Evolutionary conservation across 805 yeast species (phyloP).

Genomic region (Ogataea ramenticola): DNA sequence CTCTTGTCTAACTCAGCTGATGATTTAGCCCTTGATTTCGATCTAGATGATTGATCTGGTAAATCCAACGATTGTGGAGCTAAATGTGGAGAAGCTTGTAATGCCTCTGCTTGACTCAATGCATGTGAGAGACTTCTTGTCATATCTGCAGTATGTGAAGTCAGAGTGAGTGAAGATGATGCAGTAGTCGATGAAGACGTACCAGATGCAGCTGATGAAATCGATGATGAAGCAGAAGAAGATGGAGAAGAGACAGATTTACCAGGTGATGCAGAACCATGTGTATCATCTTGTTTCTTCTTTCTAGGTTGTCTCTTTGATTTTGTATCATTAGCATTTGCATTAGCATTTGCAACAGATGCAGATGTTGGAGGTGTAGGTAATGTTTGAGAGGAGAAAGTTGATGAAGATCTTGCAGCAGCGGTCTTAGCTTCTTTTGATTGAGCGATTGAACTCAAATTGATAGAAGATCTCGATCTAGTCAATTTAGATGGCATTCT

Average conservation of each 20-base stretch:
- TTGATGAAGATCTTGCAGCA: slow-evolving; percentile 11
- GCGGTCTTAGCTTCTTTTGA: slow-evolving; percentile 25
- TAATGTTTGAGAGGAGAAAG: too few relatives aligned
- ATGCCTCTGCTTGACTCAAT: not conserved
- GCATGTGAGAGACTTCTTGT: not conserved
- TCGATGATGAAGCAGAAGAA: not conserved
- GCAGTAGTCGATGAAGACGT: slow-evolving; percentile 5
- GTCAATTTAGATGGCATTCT: slow-evolving; percentile 9
- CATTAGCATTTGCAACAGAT: not conserved
- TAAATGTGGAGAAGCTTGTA: slow-evolving; percentile 1
- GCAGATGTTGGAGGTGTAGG: slow-evolving; percentile 5
- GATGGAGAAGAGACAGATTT: not conserved
- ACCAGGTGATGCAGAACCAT: not conserved
- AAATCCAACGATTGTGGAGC: slow-evolving; percentile 15
- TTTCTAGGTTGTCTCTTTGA: slow-evolving; percentile 16
- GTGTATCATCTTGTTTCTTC: not conserved
- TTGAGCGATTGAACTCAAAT: slow-evolving; percentile 47
- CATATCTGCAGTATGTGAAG: not conserved
- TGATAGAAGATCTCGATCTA: slow-evolving; percentile 45
- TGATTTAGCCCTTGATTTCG: slow-evolving; percentile 24
- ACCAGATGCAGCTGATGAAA: slow-evolving; percentile 14
- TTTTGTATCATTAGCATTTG: not conserved
- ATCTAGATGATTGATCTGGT: slow-evolving; percentile 27
- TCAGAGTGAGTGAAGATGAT: slow-evolving; percentile 7
- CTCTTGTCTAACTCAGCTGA: slow-evolving; percentile 31